phyloP scores from a whole-genome alignment of 1,284 basidiomycete genomes.

The Puccinia polysora region DNA sequence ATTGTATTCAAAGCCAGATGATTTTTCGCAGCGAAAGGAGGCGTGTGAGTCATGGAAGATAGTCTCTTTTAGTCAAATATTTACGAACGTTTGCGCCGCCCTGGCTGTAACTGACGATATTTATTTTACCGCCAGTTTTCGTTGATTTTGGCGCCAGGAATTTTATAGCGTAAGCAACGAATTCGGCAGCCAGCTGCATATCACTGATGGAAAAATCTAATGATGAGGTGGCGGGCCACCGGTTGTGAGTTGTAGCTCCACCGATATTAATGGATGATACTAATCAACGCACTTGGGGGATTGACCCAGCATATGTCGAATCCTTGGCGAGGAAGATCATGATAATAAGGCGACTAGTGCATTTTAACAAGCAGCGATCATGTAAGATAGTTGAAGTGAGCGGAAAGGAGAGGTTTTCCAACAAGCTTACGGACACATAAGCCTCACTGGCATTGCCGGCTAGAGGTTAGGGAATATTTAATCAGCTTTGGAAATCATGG shows the following conservation, averaged over 20 bases:
- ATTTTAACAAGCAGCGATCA: neutral
- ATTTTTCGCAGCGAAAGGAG: neutral
- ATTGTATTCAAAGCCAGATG: neutral
- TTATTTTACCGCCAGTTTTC: conserved; percentile 50
- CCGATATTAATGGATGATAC: no score
- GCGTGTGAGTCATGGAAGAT: neutral
- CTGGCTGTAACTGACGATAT: conserved; percentile 52
- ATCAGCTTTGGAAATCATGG: no score
- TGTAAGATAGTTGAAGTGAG: neutral
- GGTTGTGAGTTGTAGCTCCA: no score
- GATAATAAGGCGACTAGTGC: neutral
- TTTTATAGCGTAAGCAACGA: conserved; percentile 48
- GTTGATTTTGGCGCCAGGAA: conserved; percentile 47
- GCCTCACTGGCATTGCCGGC: no score
- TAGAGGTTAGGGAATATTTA: no score
- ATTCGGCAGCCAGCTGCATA: no score
- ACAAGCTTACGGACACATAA: no score
- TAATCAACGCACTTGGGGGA: no score
- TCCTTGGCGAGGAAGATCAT: neutral
- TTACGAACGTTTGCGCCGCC: conserved; percentile 45
- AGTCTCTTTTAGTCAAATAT: neutral
- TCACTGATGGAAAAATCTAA: conserved; percentile 47
- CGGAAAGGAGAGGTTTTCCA: neutral
- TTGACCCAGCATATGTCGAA: neutral
- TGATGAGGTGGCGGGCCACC: no score